Base-by-base conservation (phyloP, 106 monocot genomes). In the Cymbidium sinense region DNA sequence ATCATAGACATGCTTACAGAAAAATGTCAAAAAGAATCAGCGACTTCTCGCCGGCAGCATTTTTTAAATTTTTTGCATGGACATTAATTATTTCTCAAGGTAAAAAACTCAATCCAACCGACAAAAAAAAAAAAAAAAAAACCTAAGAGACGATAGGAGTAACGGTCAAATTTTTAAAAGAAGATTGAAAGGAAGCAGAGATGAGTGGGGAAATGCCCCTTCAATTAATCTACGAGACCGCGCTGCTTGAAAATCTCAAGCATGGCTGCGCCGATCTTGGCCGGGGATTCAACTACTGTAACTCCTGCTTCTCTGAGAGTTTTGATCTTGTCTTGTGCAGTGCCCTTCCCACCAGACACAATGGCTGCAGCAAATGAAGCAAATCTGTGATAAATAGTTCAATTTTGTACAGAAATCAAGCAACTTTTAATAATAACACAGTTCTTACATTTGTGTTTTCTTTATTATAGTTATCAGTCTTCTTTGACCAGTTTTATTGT, bases 321-420 rank as follows among this genome's bases (percentile, higher is more conserved):
- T 69, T 91, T 96, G 51, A 96, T 96, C 80, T 96, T 96, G 85
- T 93, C 93, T 34, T 96, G 96, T 2, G 93, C 93, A 17, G 96
- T 96, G 34, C 96, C 96, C 84, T 93, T 96, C 7, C 96, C 96
- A 20, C 96, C 93, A 44, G 93, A 91, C 43, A 96, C 96, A 70
- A 93, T 96, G 41, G 96, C 96, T 96, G 87, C 84, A 84, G 5
- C 29, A 77, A 27, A 65, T 62, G 20, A 74, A 67, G 6, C 67
- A 67, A 67, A 67, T 25, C 8, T 3, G 3, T 20, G 5, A 58
- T 58, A n/a, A n/a, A 58, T 58, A 58, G 21, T 25, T 25, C 13
- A 51, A 39, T 39, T 39, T 39, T 39, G n/a, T n/a, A n/a, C n/a
- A n/a, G n/a, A n/a, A n/a, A n/a, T n/a, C n/a, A n/a, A n/a, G n/a